Percentiles rank a stretch among this genome's conserved stretches.
phyloP scores from a whole-genome alignment of 2,329 filamentous ascomycete species.

The Pseudogymnoascus sp. region DNA sequence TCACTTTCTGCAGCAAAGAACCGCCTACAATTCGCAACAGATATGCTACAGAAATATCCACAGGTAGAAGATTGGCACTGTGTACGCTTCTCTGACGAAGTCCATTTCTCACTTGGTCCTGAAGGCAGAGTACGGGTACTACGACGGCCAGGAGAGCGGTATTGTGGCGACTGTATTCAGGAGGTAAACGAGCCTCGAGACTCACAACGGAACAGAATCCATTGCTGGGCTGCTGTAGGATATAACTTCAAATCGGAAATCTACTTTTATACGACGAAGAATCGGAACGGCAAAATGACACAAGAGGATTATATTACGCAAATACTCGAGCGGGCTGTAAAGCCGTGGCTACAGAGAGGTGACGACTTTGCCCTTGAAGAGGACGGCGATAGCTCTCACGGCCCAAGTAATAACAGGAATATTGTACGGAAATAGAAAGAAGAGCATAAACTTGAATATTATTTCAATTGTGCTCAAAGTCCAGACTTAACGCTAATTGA shows the following conservation, averaged over 20 bases:
- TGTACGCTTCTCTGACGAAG: background rate
- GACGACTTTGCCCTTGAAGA: background rate
- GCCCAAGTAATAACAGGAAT: background rate
- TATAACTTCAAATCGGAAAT: background rate
- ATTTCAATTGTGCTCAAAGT: background rate
- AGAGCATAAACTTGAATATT: background rate
- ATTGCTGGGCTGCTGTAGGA: background rate
- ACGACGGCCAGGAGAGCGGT: background rate
- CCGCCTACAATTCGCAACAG: background rate
- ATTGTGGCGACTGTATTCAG: background rate
- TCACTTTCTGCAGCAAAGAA: background rate
- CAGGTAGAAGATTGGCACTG: background rate
- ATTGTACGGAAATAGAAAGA: background rate
- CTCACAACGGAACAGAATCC: background rate
- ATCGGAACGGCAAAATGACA: no score
- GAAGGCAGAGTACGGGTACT: background rate
- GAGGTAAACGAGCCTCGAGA: background rate
- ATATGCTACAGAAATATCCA: background rate
- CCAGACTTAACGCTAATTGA: background rate
- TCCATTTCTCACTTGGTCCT: background rate
- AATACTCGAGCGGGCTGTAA: background rate
- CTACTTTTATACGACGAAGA: no score
- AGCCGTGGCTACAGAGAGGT: background rate
- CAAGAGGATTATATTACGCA: background rate
- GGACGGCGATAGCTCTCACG: background rate